Evolutionary conservation across 345 rosid species (phyloP).

Genomic region (Jatropha curcas): DNA sequence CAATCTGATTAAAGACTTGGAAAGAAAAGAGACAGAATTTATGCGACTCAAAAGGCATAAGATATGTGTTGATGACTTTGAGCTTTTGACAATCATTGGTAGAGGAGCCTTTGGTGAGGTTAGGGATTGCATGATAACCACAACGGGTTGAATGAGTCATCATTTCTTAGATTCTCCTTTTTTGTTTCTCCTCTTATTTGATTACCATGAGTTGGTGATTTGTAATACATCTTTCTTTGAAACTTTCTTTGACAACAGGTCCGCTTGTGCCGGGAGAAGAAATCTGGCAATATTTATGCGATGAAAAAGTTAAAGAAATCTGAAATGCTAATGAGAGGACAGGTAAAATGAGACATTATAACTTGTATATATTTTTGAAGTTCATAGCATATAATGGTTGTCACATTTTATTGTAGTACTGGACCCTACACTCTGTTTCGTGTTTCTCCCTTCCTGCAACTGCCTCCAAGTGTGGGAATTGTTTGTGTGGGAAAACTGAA

Average conservation of each 20-base stretch:
- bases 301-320: conserved; percentile 99
- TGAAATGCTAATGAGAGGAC: conserved; percentile 95
- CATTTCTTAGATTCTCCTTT: conserved; percentile 1
- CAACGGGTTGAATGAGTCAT: conserved; percentile 8
- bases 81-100: conserved; percentile 86
- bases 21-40: conserved; percentile 91
- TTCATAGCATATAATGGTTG: neutral
- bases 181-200: conserved; percentile 8
- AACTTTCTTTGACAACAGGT: conserved; percentile 52
- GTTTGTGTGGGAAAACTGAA: neutral
- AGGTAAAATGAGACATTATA: conserved; percentile 50
- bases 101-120: conserved; percentile 99
- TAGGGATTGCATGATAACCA: conserved; percentile 25
- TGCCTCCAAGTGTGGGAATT: neutral
- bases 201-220: conserved; percentile 8
- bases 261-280: conserved; percentile 85
- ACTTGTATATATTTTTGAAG: conserved; percentile 13
- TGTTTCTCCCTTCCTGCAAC: neutral
- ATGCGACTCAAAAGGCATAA: conserved; percentile 94
- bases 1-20: conserved; percentile 84
- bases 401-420: conserved; percentile 1
- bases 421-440: neutral
- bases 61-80: conserved; percentile 90
- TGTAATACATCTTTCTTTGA: conserved; percentile 11
- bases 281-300: conserved; percentile 94